Evolutionary conservation across 148 eudicot genomes (phyloP).

Genomic region (Camellia japonica): DNA sequence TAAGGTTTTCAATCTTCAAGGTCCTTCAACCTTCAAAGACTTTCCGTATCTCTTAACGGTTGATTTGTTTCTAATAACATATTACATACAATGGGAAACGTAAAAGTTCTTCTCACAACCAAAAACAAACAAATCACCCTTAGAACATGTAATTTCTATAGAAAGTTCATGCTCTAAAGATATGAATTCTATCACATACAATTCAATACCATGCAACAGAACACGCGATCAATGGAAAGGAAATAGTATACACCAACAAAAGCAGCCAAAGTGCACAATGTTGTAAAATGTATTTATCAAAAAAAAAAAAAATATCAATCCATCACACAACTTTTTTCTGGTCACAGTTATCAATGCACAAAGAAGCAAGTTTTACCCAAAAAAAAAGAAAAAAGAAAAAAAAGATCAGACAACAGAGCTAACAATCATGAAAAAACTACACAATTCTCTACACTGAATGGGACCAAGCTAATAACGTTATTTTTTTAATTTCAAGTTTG

Average conservation of each 20-base stretch:
- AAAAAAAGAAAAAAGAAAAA: no score
- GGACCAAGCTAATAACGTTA: neutral
- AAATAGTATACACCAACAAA: neutral
- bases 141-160: no score
- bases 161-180: no score
- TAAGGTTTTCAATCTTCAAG: no score
- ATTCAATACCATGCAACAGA: neutral
- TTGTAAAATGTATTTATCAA: no score
- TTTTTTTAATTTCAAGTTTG: neutral
- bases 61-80: neutral
- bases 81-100: neutral
- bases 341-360: neutral
- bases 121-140: no score
- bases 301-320: neutral
- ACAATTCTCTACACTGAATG: neutral
- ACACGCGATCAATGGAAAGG: neutral
- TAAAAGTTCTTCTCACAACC: no score
- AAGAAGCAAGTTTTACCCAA: neutral
- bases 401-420: neutral
- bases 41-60: neutral
- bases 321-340: neutral
- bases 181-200: no score
- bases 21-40: neutral
- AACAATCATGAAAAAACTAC: neutral
- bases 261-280: neutral